These are phyloP conservation scores for Mortierella claussenii DNA, from an alignment of 192 early-diverging fungal genomes.

Conservation along the genomic window DNA sequence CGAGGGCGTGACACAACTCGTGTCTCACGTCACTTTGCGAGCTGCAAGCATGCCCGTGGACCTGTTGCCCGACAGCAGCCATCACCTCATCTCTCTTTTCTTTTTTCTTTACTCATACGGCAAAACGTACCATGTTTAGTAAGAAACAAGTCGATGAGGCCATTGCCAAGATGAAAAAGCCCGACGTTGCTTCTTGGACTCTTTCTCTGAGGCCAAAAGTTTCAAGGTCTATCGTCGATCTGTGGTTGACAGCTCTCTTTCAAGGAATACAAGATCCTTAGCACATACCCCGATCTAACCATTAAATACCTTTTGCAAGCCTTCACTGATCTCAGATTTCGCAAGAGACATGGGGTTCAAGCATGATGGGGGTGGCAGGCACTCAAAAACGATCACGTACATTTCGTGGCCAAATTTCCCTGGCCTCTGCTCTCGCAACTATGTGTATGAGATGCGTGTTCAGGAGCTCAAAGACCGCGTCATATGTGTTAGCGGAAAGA, in stretches of 20 bases:
- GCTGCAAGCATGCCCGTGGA: too few relatives aligned
- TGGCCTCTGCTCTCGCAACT: too few relatives aligned
- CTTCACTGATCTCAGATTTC: slow-evolving; percentile 59
- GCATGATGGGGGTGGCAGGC: slow-evolving; percentile 57
- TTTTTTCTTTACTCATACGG: background rate
- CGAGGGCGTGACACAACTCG: too few relatives aligned
- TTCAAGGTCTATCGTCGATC: slow-evolving; percentile 56
- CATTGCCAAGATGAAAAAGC: slow-evolving; percentile 21
- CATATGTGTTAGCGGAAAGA: slow-evolving; percentile 32
- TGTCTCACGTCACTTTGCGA: too few relatives aligned
- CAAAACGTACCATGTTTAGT: slow-evolving; percentile 14
- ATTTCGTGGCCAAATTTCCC: slow-evolving; percentile 58
- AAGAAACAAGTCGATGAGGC: slow-evolving; percentile 29
- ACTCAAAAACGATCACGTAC: slow-evolving; percentile 43
- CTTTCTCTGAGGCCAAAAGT: slow-evolving; percentile 35
- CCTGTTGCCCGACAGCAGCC: background rate
- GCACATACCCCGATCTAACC: slow-evolving; percentile 51
- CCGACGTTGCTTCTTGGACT: slow-evolving; percentile 34
- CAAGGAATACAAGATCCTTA: slow-evolving; percentile 60
- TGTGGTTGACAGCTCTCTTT: slow-evolving; percentile 47
- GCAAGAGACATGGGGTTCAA: slow-evolving; percentile 60
- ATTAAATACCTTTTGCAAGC: slow-evolving; percentile 52
- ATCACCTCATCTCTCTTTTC: background rate
- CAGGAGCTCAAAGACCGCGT: slow-evolving; percentile 35
- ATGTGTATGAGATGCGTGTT: slow-evolving; percentile 55